Base-by-base conservation (phyloP, 169 alveolate species). In the Perkinsus olseni region DNA sequence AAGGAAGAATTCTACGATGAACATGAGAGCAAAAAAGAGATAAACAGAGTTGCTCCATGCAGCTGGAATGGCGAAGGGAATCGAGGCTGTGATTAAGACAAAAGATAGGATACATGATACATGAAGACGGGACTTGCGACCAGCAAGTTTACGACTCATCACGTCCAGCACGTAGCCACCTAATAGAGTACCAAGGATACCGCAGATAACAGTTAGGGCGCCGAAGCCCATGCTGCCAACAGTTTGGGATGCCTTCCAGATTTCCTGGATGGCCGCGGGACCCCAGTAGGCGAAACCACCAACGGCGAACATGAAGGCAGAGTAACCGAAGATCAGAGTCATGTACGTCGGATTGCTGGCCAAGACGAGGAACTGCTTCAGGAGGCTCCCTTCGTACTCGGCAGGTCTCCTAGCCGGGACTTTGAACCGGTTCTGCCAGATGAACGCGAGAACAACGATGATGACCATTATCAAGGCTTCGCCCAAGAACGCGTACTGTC, bases 201-300 rank as follows among this genome's bases (percentile, higher is more conserved):
- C 94, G 11, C 93, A 38, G 11, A 93, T 21, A 21, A 93, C 93
- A 21, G 93, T 93, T 1, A 93, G 50, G 50, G 94, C 93, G 31
- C 94, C 94, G 24, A 82, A 82, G 11, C 92, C 38, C 38, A 34
- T 36, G 36, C 94, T 82, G 39, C 94, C 94, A 3, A 82, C 93
- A 4, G 51, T 62, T 62, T 62, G 82, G 34, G 82, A 62, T 6
- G 82, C 82, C 34, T 28, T 28, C 82, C 82, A 62, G 28, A 62
- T 62, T 3, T 6, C 82, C 17, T 13, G 36, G 17, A 62, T 62
- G 1, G 82, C 13, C 1, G 82, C 82, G 17, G 82, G 82, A 28
- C 82, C 82, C 82, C 82, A 62, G 82, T 62, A 62, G 82, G 82
- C 82, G 31, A 62, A 62, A 28, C 82, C 82, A 62, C 82, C 82